These are phyloP conservation scores for Hypericum androsaemum DNA, from an alignment of 345 rosid species.

Conservation along the genomic window DNA sequence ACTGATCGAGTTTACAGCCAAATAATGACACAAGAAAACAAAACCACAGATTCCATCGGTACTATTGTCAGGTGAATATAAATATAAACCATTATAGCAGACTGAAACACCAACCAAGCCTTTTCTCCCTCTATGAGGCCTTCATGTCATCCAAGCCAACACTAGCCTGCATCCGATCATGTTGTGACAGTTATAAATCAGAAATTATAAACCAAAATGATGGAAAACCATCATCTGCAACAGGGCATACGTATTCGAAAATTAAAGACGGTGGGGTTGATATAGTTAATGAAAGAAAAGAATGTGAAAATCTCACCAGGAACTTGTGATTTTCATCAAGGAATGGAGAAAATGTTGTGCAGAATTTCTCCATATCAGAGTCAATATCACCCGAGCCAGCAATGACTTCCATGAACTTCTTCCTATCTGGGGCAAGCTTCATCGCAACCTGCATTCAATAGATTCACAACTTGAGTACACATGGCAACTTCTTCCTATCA, in stretches of 20 bases:
- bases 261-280: too few relatives aligned
- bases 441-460: conserved; percentile 54
- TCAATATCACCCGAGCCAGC: conserved; percentile 65
- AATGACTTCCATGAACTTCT: conserved; percentile 87
- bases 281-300: too few relatives aligned
- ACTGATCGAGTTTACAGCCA: too few relatives aligned
- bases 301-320: conserved; percentile 45
- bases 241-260: too few relatives aligned
- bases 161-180: conserved; percentile 43
- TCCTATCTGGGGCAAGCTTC: conserved; percentile 96
- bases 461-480: background rate
- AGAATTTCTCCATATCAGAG: conserved; percentile 81
- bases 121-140: conserved; percentile 39
- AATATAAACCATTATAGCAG: too few relatives aligned
- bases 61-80: too few relatives aligned
- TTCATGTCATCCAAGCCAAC: conserved; percentile 87
- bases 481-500: background rate
- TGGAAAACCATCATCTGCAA: too few relatives aligned
- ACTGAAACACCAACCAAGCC: too few relatives aligned
- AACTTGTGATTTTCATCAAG: conserved; percentile 86
- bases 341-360: conserved; percentile 61
- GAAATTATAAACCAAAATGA: too few relatives aligned
- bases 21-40: too few relatives aligned
- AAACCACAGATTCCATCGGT: too few relatives aligned
- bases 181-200: background rate